phyloP scores from a whole-genome alignment of 176 grass and related monocot genomes.

The sorghum (Sorghum bicolor) region DNA sequence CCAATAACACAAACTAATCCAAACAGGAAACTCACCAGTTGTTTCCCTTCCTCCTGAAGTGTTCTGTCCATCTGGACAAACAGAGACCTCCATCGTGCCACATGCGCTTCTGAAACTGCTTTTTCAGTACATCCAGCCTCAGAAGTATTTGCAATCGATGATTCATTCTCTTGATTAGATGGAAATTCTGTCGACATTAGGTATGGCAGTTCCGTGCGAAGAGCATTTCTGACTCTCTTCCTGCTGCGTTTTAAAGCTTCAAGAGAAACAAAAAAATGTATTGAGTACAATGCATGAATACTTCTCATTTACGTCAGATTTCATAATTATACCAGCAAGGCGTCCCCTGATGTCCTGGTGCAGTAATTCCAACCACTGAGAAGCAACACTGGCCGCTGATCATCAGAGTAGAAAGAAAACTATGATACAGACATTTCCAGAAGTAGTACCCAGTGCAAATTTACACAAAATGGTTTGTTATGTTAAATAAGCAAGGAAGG shows the following conservation, averaged over 20 bases:
- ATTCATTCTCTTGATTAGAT: conserved; percentile 62
- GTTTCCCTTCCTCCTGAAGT: conserved; percentile 78
- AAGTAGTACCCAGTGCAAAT: not conserved
- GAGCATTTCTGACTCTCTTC: conserved; percentile 76
- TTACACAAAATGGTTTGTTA: not conserved
- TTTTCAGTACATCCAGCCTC: conserved; percentile 36
- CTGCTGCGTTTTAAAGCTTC: conserved; percentile 73
- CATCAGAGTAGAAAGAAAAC: conserved; percentile 24
- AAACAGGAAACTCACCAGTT: conserved; percentile 58
- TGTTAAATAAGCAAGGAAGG: not conserved
- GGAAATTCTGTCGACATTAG: conserved; percentile 74
- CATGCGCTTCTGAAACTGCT: conserved; percentile 63
- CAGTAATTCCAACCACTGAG: conserved; percentile 90
- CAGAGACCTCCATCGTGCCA: conserved; percentile 75
- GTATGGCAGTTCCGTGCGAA: conserved; percentile 82
- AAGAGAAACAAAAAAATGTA: conserved; percentile 7
- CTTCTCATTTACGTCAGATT: not conserved
- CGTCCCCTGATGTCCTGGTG: conserved; percentile 93
- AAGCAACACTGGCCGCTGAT: conserved; percentile 82
- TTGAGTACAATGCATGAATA: conserved; percentile 3
- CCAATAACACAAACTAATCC: not conserved
- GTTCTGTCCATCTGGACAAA: conserved; percentile 88
- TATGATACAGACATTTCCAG: conserved; percentile 22
- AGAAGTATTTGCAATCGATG: conserved; percentile 37
- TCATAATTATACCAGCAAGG: conserved; percentile 65